Percentiles rank a stretch among this genome's conserved stretches.
phyloP scores from a whole-genome alignment of 345 rosid genomes.

The Populus davidiana region DNA sequence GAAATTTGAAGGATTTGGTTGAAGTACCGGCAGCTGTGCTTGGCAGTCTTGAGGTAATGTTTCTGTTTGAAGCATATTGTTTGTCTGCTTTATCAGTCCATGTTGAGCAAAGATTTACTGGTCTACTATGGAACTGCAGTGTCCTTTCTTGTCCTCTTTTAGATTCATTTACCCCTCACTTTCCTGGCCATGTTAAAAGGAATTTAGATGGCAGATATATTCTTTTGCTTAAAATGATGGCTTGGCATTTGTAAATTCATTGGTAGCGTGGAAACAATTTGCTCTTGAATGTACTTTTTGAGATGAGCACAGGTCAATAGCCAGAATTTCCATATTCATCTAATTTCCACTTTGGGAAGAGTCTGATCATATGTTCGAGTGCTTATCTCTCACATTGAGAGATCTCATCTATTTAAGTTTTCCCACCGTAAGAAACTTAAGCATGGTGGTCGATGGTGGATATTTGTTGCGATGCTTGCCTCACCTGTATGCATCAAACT shows the following conservation, averaged over 20 bases:
- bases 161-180: background rate
- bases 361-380: background rate
- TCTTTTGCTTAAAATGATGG: background rate
- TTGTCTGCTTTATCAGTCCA: background rate
- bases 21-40: slow-evolving; percentile 94
- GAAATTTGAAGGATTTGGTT: slow-evolving; percentile 86
- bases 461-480: background rate
- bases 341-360: background rate
- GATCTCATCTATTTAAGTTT: background rate
- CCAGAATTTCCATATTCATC: background rate
- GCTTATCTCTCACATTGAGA: background rate
- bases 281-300: background rate
- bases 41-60: slow-evolving; percentile 70
- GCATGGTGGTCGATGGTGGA: background rate
- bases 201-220: background rate
- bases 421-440: background rate
- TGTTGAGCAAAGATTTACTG: background rate
- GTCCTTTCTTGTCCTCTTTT: background rate
- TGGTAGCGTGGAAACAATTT: background rate
- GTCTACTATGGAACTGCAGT: background rate
- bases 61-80: background rate
- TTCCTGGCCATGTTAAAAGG: background rate
- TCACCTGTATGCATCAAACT: background rate
- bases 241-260: background rate
- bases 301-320: background rate